Percentiles rank a stretch among this genome's conserved stretches.
These are phyloP conservation scores for Mollisiaceae sp. DNA, from an alignment of 2,329 filamentous ascomycete genomes.

Conservation along the genomic window DNA sequence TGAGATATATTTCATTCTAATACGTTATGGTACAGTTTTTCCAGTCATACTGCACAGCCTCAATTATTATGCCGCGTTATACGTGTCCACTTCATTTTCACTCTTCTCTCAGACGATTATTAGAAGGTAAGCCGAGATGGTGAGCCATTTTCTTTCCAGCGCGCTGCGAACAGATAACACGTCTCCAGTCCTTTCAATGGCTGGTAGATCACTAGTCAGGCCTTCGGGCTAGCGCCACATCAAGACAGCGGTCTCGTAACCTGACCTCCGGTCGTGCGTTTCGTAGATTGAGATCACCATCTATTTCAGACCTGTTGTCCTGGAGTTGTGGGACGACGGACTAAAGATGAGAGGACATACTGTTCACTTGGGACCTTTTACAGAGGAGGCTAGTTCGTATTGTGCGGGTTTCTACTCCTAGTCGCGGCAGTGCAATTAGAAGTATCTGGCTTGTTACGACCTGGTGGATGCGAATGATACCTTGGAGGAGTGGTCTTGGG, in stretches of 20 bases:
- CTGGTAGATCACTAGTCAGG: conserved; percentile 56
- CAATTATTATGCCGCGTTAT: neutral
- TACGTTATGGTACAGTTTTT: neutral
- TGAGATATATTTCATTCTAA: neutral
- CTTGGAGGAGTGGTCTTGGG: neutral
- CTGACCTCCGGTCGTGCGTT: conserved; percentile 34
- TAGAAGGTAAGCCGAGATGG: neutral
- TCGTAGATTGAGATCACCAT: conserved; percentile 37
- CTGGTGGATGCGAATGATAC: neutral
- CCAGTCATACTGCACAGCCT: neutral
- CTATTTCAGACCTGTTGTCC: conserved; percentile 60
- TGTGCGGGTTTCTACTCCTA: conserved; percentile 42
- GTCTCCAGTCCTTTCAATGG: conserved; percentile 53
- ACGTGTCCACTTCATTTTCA: neutral
- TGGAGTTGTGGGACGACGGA: conserved; percentile 57
- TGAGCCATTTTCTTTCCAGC: conserved; percentile 8
- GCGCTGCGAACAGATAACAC: conserved; percentile 60
- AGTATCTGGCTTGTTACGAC: neutral
- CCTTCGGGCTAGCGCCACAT: conserved; percentile 54
- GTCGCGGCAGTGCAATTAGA: neutral
- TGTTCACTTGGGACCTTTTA: conserved; percentile 44
- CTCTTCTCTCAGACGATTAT: neutral
- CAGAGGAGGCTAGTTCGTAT: conserved; percentile 51
- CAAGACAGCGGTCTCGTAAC: conserved; percentile 39
- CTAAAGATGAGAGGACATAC: conserved; percentile 61